phyloP scores from a whole-genome alignment of 179 eudicot species.

The Corrigiola litoralis region DNA sequence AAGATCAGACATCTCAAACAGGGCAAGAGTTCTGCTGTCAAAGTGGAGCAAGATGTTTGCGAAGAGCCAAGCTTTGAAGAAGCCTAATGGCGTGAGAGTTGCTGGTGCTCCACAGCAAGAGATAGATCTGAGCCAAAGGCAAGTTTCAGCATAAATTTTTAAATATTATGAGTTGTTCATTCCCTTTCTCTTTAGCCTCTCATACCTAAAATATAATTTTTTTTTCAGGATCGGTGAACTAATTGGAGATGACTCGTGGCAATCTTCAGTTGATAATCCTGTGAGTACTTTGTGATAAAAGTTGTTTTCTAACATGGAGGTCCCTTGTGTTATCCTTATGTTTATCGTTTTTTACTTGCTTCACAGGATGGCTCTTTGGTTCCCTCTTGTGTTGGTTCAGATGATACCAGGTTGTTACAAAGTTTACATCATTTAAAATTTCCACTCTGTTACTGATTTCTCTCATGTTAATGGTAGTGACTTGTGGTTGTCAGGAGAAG shows the following conservation, averaged over 20 bases:
- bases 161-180: neutral
- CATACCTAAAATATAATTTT: neutral
- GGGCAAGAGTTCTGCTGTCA: constrained; percentile 71
- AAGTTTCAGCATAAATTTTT: constrained; percentile 17
- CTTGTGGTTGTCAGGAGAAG: constrained; percentile 46
- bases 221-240: constrained; percentile 75
- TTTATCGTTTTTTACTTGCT: constrained; percentile 2
- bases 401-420: constrained; percentile 31
- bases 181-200: neutral
- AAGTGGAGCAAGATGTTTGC: constrained; percentile 90
- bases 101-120: constrained; percentile 49
- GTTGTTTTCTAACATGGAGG: neutral
- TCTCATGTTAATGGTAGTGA: constrained; percentile 7
- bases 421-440: neutral
- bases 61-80: constrained; percentile 64
- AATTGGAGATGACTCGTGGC: constrained; percentile 64
- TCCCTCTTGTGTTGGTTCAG: constrained; percentile 32
- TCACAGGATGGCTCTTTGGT: constrained; percentile 43
- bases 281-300: constrained; percentile 38
- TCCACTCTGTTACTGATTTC: neutral
- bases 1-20: constrained; percentile 90
- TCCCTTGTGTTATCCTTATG: constrained; percentile 7
- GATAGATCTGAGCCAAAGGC: constrained; percentile 76
- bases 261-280: constrained; percentile 35
- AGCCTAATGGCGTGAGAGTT: constrained; percentile 46